A percentile compares a stretch with the other conserved stretches of the same genome.
These are phyloP conservation scores for Clavispora carvajalis DNA, from an alignment of 805 yeast species.

Conservation along the genomic window DNA sequence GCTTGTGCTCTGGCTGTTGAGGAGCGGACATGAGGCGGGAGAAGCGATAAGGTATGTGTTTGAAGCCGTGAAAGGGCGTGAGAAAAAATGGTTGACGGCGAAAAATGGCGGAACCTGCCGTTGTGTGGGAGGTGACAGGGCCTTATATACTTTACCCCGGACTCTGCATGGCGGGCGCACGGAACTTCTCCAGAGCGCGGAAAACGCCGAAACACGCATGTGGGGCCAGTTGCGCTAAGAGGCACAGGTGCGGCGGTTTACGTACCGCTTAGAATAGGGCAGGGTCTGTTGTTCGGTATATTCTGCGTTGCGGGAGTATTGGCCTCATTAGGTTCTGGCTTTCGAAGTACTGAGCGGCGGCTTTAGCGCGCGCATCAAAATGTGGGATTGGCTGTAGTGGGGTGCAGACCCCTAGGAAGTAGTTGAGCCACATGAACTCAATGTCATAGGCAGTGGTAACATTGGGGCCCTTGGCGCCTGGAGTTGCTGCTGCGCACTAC, in stretches of 20 bases:
- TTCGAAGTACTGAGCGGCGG: too few species aligned
- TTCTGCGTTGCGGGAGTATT: too few species aligned
- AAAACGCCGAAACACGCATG: background rate
- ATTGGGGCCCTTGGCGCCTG: too few species aligned
- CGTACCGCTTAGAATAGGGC: too few species aligned
- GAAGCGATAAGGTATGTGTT: background rate
- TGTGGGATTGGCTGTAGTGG: too few species aligned
- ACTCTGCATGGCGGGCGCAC: slow-evolving; percentile 1
- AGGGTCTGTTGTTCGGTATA: too few species aligned
- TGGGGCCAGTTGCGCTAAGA: background rate
- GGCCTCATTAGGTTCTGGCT: too few species aligned
- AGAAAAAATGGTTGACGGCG: background rate
- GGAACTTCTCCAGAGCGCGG: background rate
- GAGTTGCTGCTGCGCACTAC: too few species aligned
- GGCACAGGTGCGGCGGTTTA: background rate
- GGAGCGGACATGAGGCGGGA: slow-evolving; percentile 27
- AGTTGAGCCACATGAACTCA: too few species aligned
- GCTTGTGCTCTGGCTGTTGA: slow-evolving; percentile 40
- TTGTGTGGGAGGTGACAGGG: background rate
- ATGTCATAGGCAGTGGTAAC: too few species aligned
- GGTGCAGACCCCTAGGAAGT: too few species aligned
- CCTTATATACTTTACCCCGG: background rate
- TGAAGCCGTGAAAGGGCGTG: background rate
- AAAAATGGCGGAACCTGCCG: background rate
- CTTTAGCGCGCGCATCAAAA: too few species aligned